phyloP scores from a whole-genome alignment of 805 yeast species.

The Barnettozyma sp. region DNA sequence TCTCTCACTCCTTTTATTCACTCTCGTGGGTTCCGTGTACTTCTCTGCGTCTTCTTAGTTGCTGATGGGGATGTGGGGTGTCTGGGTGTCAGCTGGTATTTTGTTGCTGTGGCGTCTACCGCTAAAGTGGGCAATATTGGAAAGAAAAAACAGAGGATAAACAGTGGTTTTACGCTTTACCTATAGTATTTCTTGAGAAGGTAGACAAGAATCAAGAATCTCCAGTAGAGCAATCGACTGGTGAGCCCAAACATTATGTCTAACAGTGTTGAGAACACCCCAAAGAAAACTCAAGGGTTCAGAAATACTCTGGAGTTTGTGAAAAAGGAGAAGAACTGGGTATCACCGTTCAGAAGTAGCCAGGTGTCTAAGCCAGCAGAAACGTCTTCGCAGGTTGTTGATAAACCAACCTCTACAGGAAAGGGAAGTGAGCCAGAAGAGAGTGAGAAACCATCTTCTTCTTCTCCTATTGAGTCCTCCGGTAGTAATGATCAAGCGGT shows the following conservation, averaged over 20 bases:
- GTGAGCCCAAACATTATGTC: neutral
- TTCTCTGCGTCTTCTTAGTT: too few species aligned
- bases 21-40: too few species aligned
- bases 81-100: too few species aligned
- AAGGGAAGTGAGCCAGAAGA: neutral
- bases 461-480: neutral
- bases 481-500: neutral
- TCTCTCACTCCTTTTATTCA: too few species aligned
- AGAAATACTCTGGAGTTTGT: constrained; percentile 19
- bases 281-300: constrained; percentile 7
- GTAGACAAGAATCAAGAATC: neutral
- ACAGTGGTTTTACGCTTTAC: too few species aligned
- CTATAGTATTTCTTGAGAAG: too few species aligned
- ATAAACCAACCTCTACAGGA: constrained; percentile 2
- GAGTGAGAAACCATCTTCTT: neutral
- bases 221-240: neutral
- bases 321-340: constrained; percentile 23
- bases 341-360: constrained; percentile 24
- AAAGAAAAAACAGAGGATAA: too few species aligned
- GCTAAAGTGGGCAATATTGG: too few species aligned
- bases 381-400: neutral
- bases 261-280: neutral
- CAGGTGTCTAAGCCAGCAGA: neutral
- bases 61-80: too few species aligned
- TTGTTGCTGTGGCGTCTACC: too few species aligned